Evolutionary conservation across 2,329 filamentous ascomycete species (phyloP).

Genomic region (Penicillium sp.): DNA sequence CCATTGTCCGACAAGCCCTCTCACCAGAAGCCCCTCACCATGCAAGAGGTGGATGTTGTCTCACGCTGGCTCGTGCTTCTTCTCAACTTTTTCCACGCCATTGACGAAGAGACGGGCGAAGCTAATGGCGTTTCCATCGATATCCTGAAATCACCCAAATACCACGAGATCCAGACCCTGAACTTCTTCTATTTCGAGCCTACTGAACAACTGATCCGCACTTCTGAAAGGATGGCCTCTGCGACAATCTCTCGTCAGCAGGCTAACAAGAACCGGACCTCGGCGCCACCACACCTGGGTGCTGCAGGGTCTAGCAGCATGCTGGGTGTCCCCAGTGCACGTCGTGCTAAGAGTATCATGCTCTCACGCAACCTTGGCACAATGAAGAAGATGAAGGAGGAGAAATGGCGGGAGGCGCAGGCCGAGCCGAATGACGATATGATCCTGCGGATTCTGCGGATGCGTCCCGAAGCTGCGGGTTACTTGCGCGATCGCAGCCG

Average conservation of each 20-base stretch:
- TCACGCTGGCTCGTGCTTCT: conserved; percentile 89
- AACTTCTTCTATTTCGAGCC: conserved; percentile 98
- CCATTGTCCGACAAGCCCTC: conserved; percentile 92
- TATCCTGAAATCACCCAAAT: conserved; percentile 92
- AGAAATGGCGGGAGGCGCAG: conserved; percentile 88
- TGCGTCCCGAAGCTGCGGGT: conserved; percentile 78
- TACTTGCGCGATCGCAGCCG: conserved; percentile 86
- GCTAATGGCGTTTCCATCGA: conserved; percentile 81
- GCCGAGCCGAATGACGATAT: conserved; percentile 96
- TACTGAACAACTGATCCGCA: conserved; percentile 81
- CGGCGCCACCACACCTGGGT: conserved; percentile 53
- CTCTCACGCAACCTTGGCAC: conserved; percentile 87
- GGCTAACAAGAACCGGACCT: conserved; percentile 57
- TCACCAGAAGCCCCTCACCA: conserved; percentile 68
- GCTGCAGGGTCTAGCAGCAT: conserved; percentile 41
- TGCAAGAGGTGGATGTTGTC: conserved; percentile 85
- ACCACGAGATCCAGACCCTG: conserved; percentile 88
- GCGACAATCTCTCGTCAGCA: conserved; percentile 73
- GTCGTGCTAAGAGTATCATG: conserved; percentile 67
- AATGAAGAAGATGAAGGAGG: conserved; percentile 90
- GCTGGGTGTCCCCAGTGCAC: conserved; percentile 41
- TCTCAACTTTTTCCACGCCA: conserved; percentile 89
- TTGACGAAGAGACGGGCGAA: conserved; percentile 72
- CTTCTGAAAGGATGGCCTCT: conserved; percentile 90
- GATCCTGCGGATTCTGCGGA: conserved; percentile 87